Evolutionary conservation across 352 stramenopile genomes (phyloP).

Genomic region (Phytophthora megakarya): DNA sequence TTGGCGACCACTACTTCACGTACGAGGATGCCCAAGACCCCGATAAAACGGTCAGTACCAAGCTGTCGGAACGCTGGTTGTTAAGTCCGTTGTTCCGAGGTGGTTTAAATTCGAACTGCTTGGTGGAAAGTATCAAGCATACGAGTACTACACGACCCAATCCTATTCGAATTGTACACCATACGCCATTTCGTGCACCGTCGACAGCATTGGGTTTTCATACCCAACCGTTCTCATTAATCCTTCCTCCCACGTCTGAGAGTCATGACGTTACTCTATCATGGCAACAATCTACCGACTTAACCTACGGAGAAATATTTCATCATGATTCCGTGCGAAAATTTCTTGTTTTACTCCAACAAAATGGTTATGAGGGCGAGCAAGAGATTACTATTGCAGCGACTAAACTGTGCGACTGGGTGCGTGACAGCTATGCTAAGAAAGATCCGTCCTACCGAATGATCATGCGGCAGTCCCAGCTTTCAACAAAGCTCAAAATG

Average conservation of each 20-base stretch:
- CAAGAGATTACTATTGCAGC: background rate
- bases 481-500: conserved; percentile 18
- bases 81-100: conserved; percentile 38
- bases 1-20: conserved; percentile 45
- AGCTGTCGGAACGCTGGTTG: conserved; percentile 28
- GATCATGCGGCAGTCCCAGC: conserved; percentile 52
- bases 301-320: conserved; percentile 39
- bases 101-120: conserved; percentile 28
- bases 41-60: background rate
- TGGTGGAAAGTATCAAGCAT: conserved; percentile 24
- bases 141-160: background rate
- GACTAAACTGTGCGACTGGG: conserved; percentile 54
- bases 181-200: conserved; percentile 34
- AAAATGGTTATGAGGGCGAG: conserved; percentile 14
- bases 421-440: conserved; percentile 52
- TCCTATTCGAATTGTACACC: conserved; percentile 29
- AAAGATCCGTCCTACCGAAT: conserved; percentile 73
- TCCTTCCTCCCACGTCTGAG: conserved; percentile 31
- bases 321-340: conserved; percentile 4
- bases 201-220: background rate
- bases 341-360: conserved; percentile 36
- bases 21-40: background rate
- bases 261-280: background rate
- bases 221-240: conserved; percentile 38
- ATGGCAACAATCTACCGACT: conserved; percentile 8